Conservation (phyloP, 768 basidiomycete genomes). For the Mycena indigotica region DNA sequence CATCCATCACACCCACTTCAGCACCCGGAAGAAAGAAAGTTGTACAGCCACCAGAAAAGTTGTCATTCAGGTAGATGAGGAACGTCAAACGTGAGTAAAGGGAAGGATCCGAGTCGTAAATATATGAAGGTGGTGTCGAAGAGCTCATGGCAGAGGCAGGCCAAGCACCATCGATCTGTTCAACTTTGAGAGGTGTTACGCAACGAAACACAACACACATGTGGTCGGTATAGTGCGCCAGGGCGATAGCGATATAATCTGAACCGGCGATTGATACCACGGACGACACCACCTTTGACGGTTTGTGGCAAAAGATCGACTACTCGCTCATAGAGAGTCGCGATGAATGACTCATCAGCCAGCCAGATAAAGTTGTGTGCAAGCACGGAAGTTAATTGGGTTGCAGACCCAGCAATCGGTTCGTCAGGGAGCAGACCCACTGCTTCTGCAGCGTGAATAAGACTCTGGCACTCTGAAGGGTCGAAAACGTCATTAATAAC, state of each 20-base stretch:
- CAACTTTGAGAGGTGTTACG: not conserved
- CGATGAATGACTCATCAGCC: conserved; percentile 46
- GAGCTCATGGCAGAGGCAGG: conserved; percentile 47
- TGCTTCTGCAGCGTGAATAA: conserved; percentile 47
- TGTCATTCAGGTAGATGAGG: conserved; percentile 53
- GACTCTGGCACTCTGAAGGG: conserved; percentile 43
- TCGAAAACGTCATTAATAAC: conserved; percentile 52
- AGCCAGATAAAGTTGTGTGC: conserved; percentile 59
- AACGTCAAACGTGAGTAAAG: conserved; percentile 51
- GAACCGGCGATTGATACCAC: conserved; percentile 52
- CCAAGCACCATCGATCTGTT: conserved; percentile 56
- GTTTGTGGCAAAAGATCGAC: conserved; percentile 42
- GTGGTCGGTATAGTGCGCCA: conserved; percentile 52
- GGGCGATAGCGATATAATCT: conserved; percentile 53
- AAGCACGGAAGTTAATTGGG: conserved; percentile 45
- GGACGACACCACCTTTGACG: conserved; percentile 44
- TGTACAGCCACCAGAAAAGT: conserved; percentile 51
- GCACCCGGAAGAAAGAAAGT: conserved; percentile 57
- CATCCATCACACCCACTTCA: conserved; percentile 45
- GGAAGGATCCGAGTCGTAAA: conserved; percentile 51
- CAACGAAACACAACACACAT: conserved; percentile 29
- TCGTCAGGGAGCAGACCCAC: conserved; percentile 55
- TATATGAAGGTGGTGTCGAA: conserved; percentile 43
- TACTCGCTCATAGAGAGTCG: conserved; percentile 43
- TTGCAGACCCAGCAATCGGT: conserved; percentile 48